phyloP scores from a whole-genome alignment of 208 protist species.

The Histomonas meleagridis region DNA sequence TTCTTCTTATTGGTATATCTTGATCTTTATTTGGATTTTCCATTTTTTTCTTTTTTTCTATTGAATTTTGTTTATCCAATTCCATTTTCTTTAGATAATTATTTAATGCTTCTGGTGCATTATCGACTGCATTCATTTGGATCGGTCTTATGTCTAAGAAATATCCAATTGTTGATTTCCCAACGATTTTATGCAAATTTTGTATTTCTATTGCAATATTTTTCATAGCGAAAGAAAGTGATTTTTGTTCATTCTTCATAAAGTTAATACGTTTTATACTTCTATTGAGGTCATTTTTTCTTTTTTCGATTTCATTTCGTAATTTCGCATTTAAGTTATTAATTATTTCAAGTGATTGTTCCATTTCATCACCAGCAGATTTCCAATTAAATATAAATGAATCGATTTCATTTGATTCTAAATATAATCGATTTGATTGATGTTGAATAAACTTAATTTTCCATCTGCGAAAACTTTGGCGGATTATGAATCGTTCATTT shows the following conservation, averaged over 20 bases:
- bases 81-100: not conserved
- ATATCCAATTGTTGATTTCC: constrained; percentile 25
- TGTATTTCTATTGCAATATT: not conserved
- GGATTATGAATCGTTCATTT: not conserved
- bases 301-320: not conserved
- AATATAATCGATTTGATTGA: not conserved
- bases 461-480: not conserved
- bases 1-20: no score
- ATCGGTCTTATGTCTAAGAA: constrained; percentile 28
- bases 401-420: not conserved
- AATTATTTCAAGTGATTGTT: not conserved
- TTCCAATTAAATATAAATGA: not conserved
- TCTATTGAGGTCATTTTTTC: not conserved
- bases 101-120: not conserved
- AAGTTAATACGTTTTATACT: not conserved
- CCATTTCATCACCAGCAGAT: constrained; percentile 8
- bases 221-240: not conserved
- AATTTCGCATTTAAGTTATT: not conserved
- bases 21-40: no score
- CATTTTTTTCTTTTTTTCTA: no score
- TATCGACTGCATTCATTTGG: not conserved
- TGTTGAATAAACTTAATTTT: not conserved
- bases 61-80: not conserved
- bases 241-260: constrained; percentile 15
- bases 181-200: not conserved